Evolutionary conservation across 2,329 filamentous ascomycete genomes (phyloP).

Genomic region (Talaromyces sp.): DNA sequence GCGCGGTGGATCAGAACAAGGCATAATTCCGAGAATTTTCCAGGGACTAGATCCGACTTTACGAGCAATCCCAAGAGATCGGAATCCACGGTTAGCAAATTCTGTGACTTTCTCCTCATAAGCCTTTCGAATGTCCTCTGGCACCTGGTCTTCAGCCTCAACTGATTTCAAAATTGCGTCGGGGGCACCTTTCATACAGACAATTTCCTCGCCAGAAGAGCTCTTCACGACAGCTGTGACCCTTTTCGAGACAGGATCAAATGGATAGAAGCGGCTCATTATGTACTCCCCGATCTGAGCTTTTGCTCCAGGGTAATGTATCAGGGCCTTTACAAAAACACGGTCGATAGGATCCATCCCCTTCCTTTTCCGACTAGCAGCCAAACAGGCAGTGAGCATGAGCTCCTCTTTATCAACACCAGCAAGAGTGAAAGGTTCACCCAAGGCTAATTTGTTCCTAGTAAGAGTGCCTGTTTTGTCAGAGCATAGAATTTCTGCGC

Average conservation of each 20-base stretch:
- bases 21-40: constrained; percentile 95
- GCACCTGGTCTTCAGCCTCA: constrained; percentile 79
- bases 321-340: constrained; percentile 85
- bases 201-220: constrained; percentile 78
- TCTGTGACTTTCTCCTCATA: constrained; percentile 94
- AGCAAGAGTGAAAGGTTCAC: constrained; percentile 79
- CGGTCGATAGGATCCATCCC: constrained; percentile 95
- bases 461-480: constrained; percentile 94
- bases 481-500: constrained; percentile 91
- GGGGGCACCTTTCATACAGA: constrained; percentile 89
- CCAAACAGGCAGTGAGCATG: constrained; percentile 88
- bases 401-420: constrained; percentile 85
- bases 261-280: constrained; percentile 81
- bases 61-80: constrained; percentile 88
- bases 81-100: constrained; percentile 90
- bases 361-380: constrained; percentile 92
- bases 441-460: constrained; percentile 89
- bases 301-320: constrained; percentile 82
- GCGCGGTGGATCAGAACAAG: constrained; percentile 87
- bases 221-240: constrained; percentile 82
- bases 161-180: constrained; percentile 86
- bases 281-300: constrained; percentile 78
- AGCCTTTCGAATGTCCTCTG: constrained; percentile 73
- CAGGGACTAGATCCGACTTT: constrained; percentile 79
- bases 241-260: constrained; percentile 93